A percentile compares a stretch with the other conserved stretches of the same genome.
Conservation (phyloP, 495 filamentous ascomycete genomes). For the Aspergillus diversus region DNA sequence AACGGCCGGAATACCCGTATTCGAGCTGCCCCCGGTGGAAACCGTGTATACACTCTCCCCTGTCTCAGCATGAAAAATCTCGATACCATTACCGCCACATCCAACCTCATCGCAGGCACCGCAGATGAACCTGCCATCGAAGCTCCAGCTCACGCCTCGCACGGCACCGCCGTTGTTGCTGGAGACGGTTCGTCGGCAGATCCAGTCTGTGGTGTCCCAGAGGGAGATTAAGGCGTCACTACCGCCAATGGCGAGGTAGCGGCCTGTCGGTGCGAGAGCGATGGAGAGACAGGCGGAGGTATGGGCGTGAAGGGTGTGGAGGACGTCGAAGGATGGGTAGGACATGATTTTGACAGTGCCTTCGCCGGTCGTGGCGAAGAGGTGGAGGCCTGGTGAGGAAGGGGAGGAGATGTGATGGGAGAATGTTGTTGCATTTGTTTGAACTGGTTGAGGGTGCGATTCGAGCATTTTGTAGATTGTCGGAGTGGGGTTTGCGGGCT, state of each 20-base stretch:
- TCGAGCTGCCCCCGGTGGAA: slow-evolving; percentile 61
- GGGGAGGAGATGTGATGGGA: slow-evolving; percentile 60
- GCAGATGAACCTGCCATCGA: slow-evolving; percentile 85
- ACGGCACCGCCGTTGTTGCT: slow-evolving; percentile 74
- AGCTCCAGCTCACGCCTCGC: slow-evolving; percentile 84
- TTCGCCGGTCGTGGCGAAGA: slow-evolving; percentile 83
- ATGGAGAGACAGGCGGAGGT: slow-evolving; percentile 75
- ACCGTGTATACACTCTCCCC: slow-evolving; percentile 84
- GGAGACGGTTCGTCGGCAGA: slow-evolving; percentile 79
- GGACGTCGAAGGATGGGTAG: slow-evolving; percentile 56
- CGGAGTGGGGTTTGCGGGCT: slow-evolving; percentile 23
- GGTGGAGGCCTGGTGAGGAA: slow-evolving; percentile 40
- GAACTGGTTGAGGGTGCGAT: slow-evolving; percentile 68
- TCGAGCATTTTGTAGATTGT: slow-evolving; percentile 53
- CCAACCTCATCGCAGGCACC: slow-evolving; percentile 79
- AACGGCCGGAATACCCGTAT: slow-evolving; percentile 60
- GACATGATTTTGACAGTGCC: slow-evolving; percentile 80
- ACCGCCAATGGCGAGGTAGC: slow-evolving; percentile 85
- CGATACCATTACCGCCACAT: slow-evolving; percentile 54
- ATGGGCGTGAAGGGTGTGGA: slow-evolving; percentile 77
- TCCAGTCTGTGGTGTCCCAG: slow-evolving; percentile 93
- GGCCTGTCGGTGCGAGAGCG: slow-evolving; percentile 72
- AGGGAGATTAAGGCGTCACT: slow-evolving; percentile 86
- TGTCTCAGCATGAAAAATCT: slow-evolving; percentile 82
- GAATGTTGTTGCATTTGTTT: slow-evolving; percentile 84